phyloP scores from a whole-genome alignment of 805 yeast species.

The Cyberlindnera xylosilytica region DNA sequence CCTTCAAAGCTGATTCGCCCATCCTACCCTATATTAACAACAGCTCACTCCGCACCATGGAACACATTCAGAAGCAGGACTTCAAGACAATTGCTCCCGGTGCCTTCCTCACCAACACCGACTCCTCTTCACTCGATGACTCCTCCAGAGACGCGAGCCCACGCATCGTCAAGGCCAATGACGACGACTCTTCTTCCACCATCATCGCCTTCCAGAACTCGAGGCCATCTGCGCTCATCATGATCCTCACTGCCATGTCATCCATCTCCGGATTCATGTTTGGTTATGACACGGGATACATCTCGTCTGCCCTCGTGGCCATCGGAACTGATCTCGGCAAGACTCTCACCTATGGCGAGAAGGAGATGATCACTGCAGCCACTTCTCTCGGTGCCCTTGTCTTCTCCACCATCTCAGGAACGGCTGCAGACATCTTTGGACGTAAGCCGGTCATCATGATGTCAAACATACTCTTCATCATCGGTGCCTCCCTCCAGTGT shows the following conservation, averaged over 20 bases:
- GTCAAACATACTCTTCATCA: constrained; percentile 76
- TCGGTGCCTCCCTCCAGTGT: constrained; percentile 83
- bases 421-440: constrained; percentile 77
- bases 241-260: constrained; percentile 66
- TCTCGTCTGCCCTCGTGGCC: constrained; percentile 86
- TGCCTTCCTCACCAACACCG: background rate
- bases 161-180: constrained; percentile 1
- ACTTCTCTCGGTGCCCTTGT: constrained; percentile 90
- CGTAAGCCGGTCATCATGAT: constrained; percentile 79
- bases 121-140: background rate
- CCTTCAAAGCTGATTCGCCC: too few species aligned
- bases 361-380: constrained; percentile 88
- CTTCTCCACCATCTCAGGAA: constrained; percentile 75
- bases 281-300: constrained; percentile 96
- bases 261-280: constrained; percentile 94
- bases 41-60: too few species aligned
- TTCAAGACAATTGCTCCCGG: constrained; percentile 3
- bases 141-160: background rate
- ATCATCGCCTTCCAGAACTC: constrained; percentile 38
- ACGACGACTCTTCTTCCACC: background rate
- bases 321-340: constrained; percentile 70
- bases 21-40: too few species aligned
- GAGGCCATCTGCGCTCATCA: constrained; percentile 57
- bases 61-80: constrained; percentile 1
- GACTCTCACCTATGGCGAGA: constrained; percentile 66